Conservation (phyloP, 2,329 filamentous ascomycete genomes). For the Paecilomyces formosus region DNA sequence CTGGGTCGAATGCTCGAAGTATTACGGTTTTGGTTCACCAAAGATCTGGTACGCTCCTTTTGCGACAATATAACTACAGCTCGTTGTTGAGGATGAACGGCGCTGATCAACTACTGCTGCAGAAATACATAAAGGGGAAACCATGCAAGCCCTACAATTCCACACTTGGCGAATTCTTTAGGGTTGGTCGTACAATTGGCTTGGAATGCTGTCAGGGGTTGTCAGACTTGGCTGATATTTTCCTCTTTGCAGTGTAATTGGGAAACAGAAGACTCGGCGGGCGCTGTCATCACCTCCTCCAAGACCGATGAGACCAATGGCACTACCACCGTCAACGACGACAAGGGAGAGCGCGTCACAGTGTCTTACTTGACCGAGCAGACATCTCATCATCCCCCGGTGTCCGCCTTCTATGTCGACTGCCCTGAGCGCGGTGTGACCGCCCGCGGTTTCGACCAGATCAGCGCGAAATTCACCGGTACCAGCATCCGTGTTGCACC, state of each 20-base stretch:
- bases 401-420: conserved; percentile 90
- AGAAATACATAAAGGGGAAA: conserved; percentile 97
- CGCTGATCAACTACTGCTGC: conserved; percentile 14
- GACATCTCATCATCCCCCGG: conserved; percentile 94
- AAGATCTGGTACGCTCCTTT: conserved; percentile 60
- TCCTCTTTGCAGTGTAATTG: conserved; percentile 67
- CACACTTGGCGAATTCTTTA: conserved; percentile 92
- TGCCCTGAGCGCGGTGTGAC: conserved; percentile 86
- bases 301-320: conserved; percentile 24
- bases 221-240: conserved; percentile 6
- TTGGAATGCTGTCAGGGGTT: neutral
- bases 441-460: conserved; percentile 87
- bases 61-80: neutral
- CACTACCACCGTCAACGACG: conserved; percentile 23
- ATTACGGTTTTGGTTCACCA: conserved; percentile 96
- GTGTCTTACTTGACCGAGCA: conserved; percentile 96
- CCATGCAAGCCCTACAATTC: conserved; percentile 99
- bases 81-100: neutral
- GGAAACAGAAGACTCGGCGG: conserved; percentile 76
- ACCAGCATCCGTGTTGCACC: conserved; percentile 87
- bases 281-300: conserved; percentile 45
- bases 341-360: conserved; percentile 52
- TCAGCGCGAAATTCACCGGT: conserved; percentile 95
- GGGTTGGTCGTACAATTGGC: conserved; percentile 48
- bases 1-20: conserved; percentile 93